A percentile compares a stretch with the other conserved stretches of the same genome.
These are phyloP conservation scores for Podospora appendiculata DNA, from an alignment of 495 filamentous ascomycete genomes.

Conservation along the genomic window DNA sequence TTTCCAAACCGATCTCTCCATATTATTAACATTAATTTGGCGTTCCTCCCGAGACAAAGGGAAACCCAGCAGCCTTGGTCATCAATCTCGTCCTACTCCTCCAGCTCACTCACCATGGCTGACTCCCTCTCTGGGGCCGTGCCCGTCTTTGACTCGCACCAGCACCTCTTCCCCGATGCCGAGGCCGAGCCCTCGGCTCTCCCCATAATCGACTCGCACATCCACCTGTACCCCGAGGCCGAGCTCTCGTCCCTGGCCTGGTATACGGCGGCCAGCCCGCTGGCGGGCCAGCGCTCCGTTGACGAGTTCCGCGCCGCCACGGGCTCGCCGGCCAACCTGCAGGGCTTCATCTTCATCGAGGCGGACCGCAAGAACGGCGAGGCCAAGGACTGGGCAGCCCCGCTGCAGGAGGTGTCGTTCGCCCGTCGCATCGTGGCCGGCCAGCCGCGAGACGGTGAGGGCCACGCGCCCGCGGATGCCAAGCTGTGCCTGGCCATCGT, in stretches of 20 bases:
- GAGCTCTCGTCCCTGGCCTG: slow-evolving; percentile 59
- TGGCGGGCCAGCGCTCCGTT: slow-evolving; percentile 55
- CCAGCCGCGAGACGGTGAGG: slow-evolving; percentile 49
- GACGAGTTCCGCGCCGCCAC: slow-evolving; percentile 45
- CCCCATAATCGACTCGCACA: slow-evolving; percentile 72
- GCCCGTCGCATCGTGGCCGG: slow-evolving; percentile 57
- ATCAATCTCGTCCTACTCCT: no score
- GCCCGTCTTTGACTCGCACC: no score
- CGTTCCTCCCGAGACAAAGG: no score
- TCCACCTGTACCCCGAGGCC: slow-evolving; percentile 70
- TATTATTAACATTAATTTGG: no score
- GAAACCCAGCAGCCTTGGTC: no score
- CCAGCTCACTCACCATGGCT: no score
- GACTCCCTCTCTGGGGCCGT: no score
- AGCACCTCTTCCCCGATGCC: no score
- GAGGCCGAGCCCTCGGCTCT: not conserved
- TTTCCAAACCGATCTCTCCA: no score
- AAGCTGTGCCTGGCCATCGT: slow-evolving; percentile 57
- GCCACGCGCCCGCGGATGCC: slow-evolving; percentile 43
- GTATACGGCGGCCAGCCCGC: slow-evolving; percentile 47
- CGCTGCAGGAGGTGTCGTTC: slow-evolving; percentile 65
- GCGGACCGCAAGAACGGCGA: slow-evolving; percentile 62
- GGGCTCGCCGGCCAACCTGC: slow-evolving; percentile 26
- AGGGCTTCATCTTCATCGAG: slow-evolving; percentile 75
- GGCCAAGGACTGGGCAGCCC: slow-evolving; percentile 39